phyloP scores from a whole-genome alignment of 225 moss, liverwort and hornwort species.

The Physcomitrium patens region DNA sequence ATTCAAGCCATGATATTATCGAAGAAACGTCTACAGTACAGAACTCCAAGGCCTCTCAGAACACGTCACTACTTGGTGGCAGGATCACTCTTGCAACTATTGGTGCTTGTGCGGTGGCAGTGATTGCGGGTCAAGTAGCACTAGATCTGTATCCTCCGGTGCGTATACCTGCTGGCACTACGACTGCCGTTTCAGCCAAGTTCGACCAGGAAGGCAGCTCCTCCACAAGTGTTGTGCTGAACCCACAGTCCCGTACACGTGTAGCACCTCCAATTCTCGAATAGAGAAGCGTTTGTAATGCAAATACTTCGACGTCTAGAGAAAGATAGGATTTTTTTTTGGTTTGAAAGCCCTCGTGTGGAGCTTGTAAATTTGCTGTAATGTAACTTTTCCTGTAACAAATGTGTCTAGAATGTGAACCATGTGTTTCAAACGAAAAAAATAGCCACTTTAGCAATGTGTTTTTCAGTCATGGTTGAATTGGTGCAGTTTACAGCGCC shows the following conservation, averaged over 20 bases:
- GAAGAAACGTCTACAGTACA: slow-evolving; percentile 1
- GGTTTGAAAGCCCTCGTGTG: no score
- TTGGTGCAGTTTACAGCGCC: no score
- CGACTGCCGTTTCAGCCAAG: slow-evolving; percentile 2
- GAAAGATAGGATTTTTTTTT: no score
- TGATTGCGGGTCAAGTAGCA: slow-evolving; percentile 48
- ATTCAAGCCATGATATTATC: neutral
- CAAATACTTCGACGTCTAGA: no score
- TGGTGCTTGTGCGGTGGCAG: slow-evolving; percentile 41
- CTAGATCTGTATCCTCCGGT: slow-evolving; percentile 33
- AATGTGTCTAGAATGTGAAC: no score
- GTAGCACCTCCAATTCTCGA: slow-evolving; percentile 31
- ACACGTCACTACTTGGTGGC: slow-evolving; percentile 32
- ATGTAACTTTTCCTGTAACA: no score
- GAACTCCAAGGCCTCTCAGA: neutral
- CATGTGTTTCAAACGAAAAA: no score
- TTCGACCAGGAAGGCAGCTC: slow-evolving; percentile 3
- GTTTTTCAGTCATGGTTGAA: no score
- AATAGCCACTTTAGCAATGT: no score
- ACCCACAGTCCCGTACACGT: slow-evolving; percentile 13
- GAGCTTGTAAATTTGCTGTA: no score
- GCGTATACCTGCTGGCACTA: slow-evolving; percentile 16
- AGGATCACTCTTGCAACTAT: slow-evolving; percentile 41
- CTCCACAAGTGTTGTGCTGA: neutral
- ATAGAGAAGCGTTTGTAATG: no score